These are phyloP conservation scores for Fusarium sarcochroum DNA, from an alignment of 2,329 filamentous ascomycete species.

Conservation along the genomic window DNA sequence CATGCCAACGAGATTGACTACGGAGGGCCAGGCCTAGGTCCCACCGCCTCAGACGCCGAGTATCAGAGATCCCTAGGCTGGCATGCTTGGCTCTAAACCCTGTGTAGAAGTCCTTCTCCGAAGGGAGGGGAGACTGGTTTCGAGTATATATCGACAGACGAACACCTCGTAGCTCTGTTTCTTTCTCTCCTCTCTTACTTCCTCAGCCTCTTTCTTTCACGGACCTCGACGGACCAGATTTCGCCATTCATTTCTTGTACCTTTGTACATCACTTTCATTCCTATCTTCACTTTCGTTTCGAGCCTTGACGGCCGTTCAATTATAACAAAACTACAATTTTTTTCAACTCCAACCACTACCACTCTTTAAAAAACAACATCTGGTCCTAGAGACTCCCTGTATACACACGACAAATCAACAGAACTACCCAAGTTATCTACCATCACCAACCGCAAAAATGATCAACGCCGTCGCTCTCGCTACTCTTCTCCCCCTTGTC, in stretches of 20 bases:
- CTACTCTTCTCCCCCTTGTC: conserved; percentile 50
- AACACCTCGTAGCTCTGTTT: neutral
- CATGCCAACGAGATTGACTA: conserved; percentile 30
- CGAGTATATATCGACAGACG: conserved; percentile 44
- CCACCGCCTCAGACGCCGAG: conserved; percentile 28
- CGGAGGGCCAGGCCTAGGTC: conserved; percentile 22
- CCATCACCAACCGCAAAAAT: conserved; percentile 33
- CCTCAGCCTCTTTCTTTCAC: conserved; percentile 46
- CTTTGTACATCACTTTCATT: conserved; percentile 50
- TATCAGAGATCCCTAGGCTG: conserved; percentile 21
- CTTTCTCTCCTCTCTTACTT: neutral
- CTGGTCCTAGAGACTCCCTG: conserved; percentile 49
- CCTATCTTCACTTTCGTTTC: conserved; percentile 44
- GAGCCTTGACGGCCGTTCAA: conserved; percentile 51
- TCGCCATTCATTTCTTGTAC: conserved; percentile 50
- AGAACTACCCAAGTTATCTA: conserved; percentile 11
- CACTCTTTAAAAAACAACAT: conserved; percentile 43
- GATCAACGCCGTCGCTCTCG: conserved; percentile 44
- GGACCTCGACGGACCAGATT: conserved; percentile 52
- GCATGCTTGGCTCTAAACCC: conserved; percentile 30
- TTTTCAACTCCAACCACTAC: conserved; percentile 28
- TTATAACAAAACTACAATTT: conserved; percentile 20
- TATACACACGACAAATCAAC: conserved; percentile 13
- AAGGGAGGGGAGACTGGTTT: neutral
- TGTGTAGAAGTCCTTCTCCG: conserved; percentile 37